These are phyloP conservation scores for Ophiocytium majus DNA, from an alignment of 352 stramenopile species.

Conservation along the genomic window DNA sequence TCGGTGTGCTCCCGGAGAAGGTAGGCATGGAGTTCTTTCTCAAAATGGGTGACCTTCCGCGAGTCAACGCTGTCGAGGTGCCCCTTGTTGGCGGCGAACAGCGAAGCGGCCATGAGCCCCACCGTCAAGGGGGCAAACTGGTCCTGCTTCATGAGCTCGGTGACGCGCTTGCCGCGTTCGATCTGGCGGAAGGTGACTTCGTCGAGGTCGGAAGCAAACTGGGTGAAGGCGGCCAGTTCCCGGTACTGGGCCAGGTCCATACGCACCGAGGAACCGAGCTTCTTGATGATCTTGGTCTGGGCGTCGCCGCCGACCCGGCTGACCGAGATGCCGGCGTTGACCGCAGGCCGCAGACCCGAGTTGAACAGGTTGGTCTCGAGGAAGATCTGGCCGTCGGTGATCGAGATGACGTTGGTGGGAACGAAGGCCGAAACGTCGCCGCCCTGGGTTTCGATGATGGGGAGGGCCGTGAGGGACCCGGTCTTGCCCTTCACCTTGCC, in stretches of 20 bases:
- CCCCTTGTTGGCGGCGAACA: too few species aligned
- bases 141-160: background rate
- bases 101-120: too few species aligned
- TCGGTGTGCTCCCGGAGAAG: too few species aligned
- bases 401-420: conserved; percentile 86
- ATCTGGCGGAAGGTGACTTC: conserved; percentile 73
- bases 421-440: conserved; percentile 87
- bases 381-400: conserved; percentile 88
- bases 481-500: conserved; percentile 10
- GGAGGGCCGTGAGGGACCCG: conserved; percentile 80
- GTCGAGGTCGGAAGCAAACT: conserved; percentile 86
- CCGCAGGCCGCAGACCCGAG: conserved; percentile 76
- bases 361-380: conserved; percentile 85
- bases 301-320: conserved; percentile 79
- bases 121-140: background rate
- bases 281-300: conserved; percentile 81
- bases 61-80: too few species aligned
- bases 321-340: conserved; percentile 82
- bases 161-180: too few species aligned
- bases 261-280: conserved; percentile 85
- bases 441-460: conserved; percentile 85
- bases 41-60: too few species aligned
- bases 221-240: conserved; percentile 84
- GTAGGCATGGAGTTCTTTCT: too few species aligned
- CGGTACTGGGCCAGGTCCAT: conserved; percentile 84